Conservation (phyloP, 108 stramenopile genomes). For the Cyclotella distinguenda region DNA sequence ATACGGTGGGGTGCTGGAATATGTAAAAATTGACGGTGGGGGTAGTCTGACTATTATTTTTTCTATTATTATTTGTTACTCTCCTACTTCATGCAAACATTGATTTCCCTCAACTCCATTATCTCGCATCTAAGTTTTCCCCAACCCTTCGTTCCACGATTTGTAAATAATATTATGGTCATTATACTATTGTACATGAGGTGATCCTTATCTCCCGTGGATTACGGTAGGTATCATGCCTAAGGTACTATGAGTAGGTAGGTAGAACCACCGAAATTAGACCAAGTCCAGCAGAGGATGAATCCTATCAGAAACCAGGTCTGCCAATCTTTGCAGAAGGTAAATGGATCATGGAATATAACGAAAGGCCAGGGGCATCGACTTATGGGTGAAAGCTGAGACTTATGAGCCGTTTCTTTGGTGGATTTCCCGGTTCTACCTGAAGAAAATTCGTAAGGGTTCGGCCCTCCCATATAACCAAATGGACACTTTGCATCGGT, state of each 20-base stretch:
- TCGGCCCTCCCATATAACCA: slow-evolving; percentile 31
- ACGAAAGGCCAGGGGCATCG: slow-evolving; percentile 90
- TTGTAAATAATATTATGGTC: too few species aligned
- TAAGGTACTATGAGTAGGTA: background rate
- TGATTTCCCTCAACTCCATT: too few species aligned
- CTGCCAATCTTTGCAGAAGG: slow-evolving; percentile 69
- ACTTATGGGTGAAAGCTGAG: background rate
- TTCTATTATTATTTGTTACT: too few species aligned
- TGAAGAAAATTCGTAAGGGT: slow-evolving; percentile 17
- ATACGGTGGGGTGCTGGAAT: too few species aligned
- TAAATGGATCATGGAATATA: slow-evolving; percentile 74
- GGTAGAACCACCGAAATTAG: background rate
- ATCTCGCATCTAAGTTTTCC: too few species aligned
- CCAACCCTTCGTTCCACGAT: too few species aligned
- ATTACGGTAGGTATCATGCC: background rate
- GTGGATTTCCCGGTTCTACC: background rate
- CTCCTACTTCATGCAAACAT: too few species aligned
- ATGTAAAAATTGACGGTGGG: too few species aligned
- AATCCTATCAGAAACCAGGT: slow-evolving; percentile 75
- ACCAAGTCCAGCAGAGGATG: slow-evolving; percentile 42
- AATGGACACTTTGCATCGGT: slow-evolving; percentile 51
- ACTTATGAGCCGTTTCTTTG: background rate
- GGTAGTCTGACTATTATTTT: too few species aligned
- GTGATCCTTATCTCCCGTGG: too few species aligned
- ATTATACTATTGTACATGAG: too few species aligned